Base-by-base conservation (phyloP, 306 rosid genomes). In the Cicer yamashitae region DNA sequence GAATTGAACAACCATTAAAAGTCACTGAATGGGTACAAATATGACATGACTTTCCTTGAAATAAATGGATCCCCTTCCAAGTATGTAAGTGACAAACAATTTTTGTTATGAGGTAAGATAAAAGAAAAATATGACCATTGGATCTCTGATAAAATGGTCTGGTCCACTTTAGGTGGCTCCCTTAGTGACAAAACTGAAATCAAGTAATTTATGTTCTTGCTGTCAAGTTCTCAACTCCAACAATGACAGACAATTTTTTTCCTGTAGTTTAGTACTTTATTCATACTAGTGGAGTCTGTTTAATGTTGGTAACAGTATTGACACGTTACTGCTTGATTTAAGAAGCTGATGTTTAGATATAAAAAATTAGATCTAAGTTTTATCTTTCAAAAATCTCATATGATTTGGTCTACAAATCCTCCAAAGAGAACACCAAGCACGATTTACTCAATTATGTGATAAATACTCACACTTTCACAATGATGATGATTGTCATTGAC, bases 121-220 rank as follows among this genome's bases (percentile, higher is more conserved):
- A 14, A 40, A 12, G 20, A 14, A 40, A 63, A 63, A 40, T 8
- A 15, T 50, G 64, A 22, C 30, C 7, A 11, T 63, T 63, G 30
- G 11, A 15, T n/a, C 17, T 48, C 7, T 62, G 11, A 62, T 65
- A 8, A 41, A 43, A 25, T 25, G 34, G 34, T 25, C 34, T 66
- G 39, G 10, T 65, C 3, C 44, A 62, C 46, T 38, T 38, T 62
- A 1, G 68, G 25, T 62, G 22, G 68, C 68, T 40, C 43, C 13
- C 8, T 13, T 12, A 39, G 68, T 37, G 63, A 57, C 30, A 25
- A 22, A 57, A 57, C 8, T 57, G 37, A 10, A 22, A 65, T 17
- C 52, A 41, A 13, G 30, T 63, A 17, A 9, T 40, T 22, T 63
- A 63, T 63, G 15, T 14, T 15, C 68, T 62, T 62, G 48, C 68